phyloP scores from a whole-genome alignment of 768 basidiomycete species.

The Tubosaeta brunneosetosa region DNA sequence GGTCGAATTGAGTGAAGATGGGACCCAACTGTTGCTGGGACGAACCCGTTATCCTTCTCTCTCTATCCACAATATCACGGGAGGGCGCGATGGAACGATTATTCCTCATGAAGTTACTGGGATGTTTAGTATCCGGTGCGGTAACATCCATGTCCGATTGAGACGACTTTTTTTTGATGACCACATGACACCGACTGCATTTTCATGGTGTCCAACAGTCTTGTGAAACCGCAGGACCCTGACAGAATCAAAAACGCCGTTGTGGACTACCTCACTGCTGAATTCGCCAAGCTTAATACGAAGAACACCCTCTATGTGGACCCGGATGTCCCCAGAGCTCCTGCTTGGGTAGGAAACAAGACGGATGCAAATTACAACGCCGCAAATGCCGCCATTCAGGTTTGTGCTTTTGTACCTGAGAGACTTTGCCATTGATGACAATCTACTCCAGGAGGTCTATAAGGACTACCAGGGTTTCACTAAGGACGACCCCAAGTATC shows the following conservation, averaged over 20 bases:
- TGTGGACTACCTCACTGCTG: slow-evolving; percentile 54
- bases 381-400: neutral
- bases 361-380: neutral
- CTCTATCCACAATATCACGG: slow-evolving; percentile 63
- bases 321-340: neutral
- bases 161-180: neutral
- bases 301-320: slow-evolving; percentile 51
- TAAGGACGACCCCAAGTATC: slow-evolving; percentile 38
- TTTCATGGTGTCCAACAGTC: slow-evolving; percentile 28
- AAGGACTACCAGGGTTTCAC: neutral
- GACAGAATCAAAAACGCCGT: slow-evolving; percentile 64
- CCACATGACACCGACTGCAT: neutral
- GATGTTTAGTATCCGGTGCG: slow-evolving; percentile 57
- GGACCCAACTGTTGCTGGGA: slow-evolving; percentile 51
- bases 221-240: slow-evolving; percentile 71
- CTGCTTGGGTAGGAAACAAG: neutral
- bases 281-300: slow-evolving; percentile 74
- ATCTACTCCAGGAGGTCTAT: neutral
- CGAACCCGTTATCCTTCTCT: slow-evolving; percentile 59
- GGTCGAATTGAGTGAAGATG: slow-evolving; percentile 47
- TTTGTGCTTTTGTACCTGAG: neutral
- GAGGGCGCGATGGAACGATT: slow-evolving; percentile 54
- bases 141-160: neutral
- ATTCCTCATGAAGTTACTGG: slow-evolving; percentile 52
- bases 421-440: neutral